Evolutionary conservation across 192 early-diverging fungal species (phyloP).

Genomic region (Mortierella antarctica): DNA sequence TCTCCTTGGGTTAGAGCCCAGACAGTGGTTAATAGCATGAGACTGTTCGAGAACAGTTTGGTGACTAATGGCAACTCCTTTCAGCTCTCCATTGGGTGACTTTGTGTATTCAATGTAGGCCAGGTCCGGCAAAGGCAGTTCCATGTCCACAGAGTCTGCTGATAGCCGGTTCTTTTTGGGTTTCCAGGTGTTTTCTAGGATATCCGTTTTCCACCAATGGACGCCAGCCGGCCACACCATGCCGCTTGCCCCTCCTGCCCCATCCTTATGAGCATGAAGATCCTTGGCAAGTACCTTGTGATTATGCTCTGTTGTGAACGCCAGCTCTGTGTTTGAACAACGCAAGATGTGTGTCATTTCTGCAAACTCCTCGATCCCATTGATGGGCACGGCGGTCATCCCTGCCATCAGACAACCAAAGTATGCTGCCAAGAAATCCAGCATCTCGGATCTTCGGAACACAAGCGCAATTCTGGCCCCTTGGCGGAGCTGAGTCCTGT

Average conservation of each 20-base stretch:
- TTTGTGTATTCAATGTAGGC: slow-evolving; percentile 90
- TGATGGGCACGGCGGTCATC: slow-evolving; percentile 84
- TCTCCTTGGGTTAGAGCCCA: slow-evolving; percentile 16
- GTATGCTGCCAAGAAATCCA: slow-evolving; percentile 82
- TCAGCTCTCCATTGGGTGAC: slow-evolving; percentile 80
- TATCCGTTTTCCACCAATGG: slow-evolving; percentile 84
- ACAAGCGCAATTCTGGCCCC: slow-evolving; percentile 80
- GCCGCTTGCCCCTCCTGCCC: not conserved
- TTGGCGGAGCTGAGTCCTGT: slow-evolving; percentile 59
- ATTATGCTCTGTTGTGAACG: slow-evolving; percentile 82
- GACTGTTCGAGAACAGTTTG: slow-evolving; percentile 78
- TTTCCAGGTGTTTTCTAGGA: slow-evolving; percentile 58
- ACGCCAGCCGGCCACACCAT: slow-evolving; percentile 69
- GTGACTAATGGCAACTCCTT: slow-evolving; percentile 83
- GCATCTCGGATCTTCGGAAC: slow-evolving; percentile 78
- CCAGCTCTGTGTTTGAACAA: slow-evolving; percentile 67
- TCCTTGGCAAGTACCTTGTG: slow-evolving; percentile 73
- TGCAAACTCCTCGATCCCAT: slow-evolving; percentile 77
- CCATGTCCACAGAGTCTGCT: slow-evolving; percentile 12
- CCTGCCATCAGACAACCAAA: slow-evolving; percentile 83
- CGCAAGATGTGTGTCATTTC: slow-evolving; percentile 78
- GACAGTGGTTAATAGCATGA: slow-evolving; percentile 14
- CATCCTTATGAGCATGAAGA: slow-evolving; percentile 55
- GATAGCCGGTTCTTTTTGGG: slow-evolving; percentile 36
- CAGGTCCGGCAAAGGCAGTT: slow-evolving; percentile 59